Evolutionary conservation across 2,329 filamentous ascomycete species (phyloP).

Genomic region (Calonectria henricotiae): DNA sequence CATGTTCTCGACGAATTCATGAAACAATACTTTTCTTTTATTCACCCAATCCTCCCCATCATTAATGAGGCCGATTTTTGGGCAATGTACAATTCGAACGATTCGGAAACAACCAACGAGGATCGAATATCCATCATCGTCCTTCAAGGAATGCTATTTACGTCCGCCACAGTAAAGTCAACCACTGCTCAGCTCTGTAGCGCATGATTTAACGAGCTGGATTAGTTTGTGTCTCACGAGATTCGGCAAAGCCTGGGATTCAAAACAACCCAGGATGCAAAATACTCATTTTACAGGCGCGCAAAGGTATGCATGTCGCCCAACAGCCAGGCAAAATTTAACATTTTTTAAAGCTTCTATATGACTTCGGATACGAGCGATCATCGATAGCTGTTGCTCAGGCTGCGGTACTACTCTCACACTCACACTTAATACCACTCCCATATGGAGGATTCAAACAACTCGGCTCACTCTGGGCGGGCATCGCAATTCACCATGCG

Average conservation of each 20-base stretch:
- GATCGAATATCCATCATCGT: conserved; percentile 47
- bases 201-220: conserved; percentile 1
- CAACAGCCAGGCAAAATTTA: not conserved
- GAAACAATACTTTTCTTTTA: conserved; percentile 52
- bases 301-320: conserved; percentile 37
- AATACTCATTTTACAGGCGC: conserved; percentile 48
- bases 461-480: conserved; percentile 49
- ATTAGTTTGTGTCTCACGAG: conserved; percentile 44
- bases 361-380: conserved; percentile 50
- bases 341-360: conserved; percentile 43
- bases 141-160: conserved; percentile 47
- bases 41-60: conserved; percentile 52
- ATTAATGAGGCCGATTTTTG: conserved; percentile 51
- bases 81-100: conserved; percentile 45
- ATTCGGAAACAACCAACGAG: conserved; percentile 25
- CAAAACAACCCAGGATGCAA: conserved; percentile 47
- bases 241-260: conserved; percentile 47
- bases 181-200: not conserved
- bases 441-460: conserved; percentile 50
- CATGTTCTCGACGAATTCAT: conserved; percentile 51
- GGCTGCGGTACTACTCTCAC: conserved; percentile 46
- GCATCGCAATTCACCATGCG: conserved; percentile 50
- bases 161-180: conserved; percentile 44
- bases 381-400: conserved; percentile 49
- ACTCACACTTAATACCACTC: conserved; percentile 49